Percentiles rank a stretch among this genome's conserved stretches.
Evolutionary conservation across 2,329 filamentous ascomycete species (phyloP).

Genomic region (Apiospora marii): DNA sequence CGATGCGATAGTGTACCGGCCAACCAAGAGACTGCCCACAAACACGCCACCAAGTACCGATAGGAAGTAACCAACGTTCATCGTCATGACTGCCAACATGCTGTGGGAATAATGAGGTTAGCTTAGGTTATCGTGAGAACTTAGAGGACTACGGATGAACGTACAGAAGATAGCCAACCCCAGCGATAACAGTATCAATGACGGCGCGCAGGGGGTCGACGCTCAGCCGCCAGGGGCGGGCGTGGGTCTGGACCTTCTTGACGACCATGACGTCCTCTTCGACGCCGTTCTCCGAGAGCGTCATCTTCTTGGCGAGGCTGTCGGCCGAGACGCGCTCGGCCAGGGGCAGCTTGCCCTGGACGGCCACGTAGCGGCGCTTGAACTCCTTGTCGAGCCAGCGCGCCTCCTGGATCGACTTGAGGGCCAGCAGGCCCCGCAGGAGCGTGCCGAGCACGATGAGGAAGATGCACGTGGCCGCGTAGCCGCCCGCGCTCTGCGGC

Average conservation of each 20-base stretch:
- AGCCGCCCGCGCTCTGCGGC: constrained; percentile 72
- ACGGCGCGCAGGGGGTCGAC: constrained; percentile 57
- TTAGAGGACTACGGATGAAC: constrained; percentile 19
- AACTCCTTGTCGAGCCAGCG: constrained; percentile 76
- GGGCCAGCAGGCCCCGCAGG: constrained; percentile 75
- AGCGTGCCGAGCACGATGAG: constrained; percentile 77
- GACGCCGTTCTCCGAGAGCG: constrained; percentile 77
- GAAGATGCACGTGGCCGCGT: constrained; percentile 93
- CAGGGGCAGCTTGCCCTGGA: constrained; percentile 69
- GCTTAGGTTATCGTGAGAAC: neutral
- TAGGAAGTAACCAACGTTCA: constrained; percentile 45
- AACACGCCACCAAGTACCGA: constrained; percentile 61
- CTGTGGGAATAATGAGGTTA: constrained; percentile 28
- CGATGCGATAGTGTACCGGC: constrained; percentile 66
- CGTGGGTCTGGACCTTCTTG: constrained; percentile 58
- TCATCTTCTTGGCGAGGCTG: constrained; percentile 68
- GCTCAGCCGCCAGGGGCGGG: constrained; percentile 80
- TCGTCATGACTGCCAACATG: constrained; percentile 46
- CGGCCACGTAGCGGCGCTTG: constrained; percentile 78
- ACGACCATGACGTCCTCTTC: constrained; percentile 84
- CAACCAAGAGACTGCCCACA: constrained; percentile 82
- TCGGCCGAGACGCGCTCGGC: constrained; percentile 67
- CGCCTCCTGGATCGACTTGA: constrained; percentile 68
- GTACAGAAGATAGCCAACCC: constrained; percentile 44
- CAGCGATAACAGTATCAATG: constrained; percentile 41